Evolutionary conservation across 176 grass and related monocot species (phyloP), one percentile per base, ranked within the genome.

Genomic region (Poa annua): DNA sequence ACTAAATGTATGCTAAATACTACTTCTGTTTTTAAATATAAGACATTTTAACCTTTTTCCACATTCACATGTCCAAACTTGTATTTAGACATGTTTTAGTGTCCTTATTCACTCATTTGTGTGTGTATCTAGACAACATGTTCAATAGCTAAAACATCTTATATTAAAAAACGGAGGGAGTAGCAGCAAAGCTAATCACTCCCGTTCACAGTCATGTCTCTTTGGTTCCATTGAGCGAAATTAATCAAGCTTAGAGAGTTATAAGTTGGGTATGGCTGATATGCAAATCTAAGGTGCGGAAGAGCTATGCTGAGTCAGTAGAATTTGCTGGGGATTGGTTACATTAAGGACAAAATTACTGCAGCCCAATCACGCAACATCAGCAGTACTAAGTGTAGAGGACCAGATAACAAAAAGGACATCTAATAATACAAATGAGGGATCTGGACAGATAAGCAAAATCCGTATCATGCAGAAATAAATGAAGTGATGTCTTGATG

Each of bases 401-500:
- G 61, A 78, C 42, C 39, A 56, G 50, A 62, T 44, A 2, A 26
- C 8, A 9, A 34, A 47, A 65, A 51, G 10, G 56, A 48, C 44
- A 71, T 66, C 25, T 57, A 68, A 53, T 69, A n/a, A 51, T 76
- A 25, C 63, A 82, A 64, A 39, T 36, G 47, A 21, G 20, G 20
- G 72, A 65, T 25, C 34, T 56, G 52, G 26, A 29, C 13, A 55
- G 8, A 64, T 33, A 48, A 48, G n/a, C 20, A 79, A 62, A 84
- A 21, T 32, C 8, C 14, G 17, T 75, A 47, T 7, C 3, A 80
- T 69, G 38, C n/a, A n/a, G 29, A 67, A n/a, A 16, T 13, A 68
- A 63, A 85, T 20, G 38, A 67, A 15, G 13, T 20, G 60, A 5
- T 66, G 17, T 10, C 33, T 59, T 55, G 3, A 16, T 76, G 59